Conservation (phyloP, 345 rosid genomes). For the Reutealis trisperma region DNA sequence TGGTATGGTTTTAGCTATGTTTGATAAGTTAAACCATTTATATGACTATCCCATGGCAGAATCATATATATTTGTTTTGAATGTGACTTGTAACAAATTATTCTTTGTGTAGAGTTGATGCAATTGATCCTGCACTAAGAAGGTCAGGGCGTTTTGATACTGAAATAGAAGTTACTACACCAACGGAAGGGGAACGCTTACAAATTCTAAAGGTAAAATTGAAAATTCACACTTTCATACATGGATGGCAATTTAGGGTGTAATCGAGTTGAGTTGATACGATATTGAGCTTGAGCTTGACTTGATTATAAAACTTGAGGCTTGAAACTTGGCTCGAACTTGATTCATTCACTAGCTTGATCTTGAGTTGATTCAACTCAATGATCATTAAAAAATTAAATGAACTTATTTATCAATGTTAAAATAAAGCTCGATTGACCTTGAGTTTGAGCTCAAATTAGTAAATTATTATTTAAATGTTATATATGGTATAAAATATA, state of each 20-base stretch:
- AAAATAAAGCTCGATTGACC: no score
- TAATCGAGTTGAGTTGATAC: no score
- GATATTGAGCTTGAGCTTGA: no score
- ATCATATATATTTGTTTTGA: background rate
- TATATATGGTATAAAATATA: no score
- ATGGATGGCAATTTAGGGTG: background rate
- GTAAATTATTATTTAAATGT: no score
- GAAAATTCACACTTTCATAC: constrained; percentile 5
- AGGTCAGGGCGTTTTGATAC: constrained; percentile 83
- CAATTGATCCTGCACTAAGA: constrained; percentile 77
- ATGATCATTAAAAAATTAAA: no score
- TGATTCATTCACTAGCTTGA: no score
- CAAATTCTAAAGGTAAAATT: constrained; percentile 68
- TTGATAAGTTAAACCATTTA: background rate
- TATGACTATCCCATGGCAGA: background rate
- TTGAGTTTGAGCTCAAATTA: no score
- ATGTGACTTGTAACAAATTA: background rate
- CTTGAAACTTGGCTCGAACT: no score
- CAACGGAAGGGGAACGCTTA: constrained; percentile 74
- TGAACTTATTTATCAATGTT: no score
- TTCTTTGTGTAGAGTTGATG: constrained; percentile 58
- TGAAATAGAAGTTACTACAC: constrained; percentile 84
- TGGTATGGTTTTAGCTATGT: background rate
- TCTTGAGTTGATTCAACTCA: no score
- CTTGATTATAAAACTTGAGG: no score